Base-by-base conservation (phyloP, 176 grass and related monocot species). In the Aegilops sharonensis region DNA sequence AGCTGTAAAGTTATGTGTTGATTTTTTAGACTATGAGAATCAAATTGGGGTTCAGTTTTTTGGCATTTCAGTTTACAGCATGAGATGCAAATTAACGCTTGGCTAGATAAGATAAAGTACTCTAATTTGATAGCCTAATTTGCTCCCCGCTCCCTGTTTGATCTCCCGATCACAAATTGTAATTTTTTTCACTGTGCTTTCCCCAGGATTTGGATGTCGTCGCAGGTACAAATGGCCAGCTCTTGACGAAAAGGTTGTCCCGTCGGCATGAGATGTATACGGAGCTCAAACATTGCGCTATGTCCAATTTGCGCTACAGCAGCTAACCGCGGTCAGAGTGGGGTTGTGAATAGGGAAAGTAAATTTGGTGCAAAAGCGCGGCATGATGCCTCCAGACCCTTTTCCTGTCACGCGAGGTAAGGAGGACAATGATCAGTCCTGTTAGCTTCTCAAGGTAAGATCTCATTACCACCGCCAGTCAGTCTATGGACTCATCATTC, bases 381-480 rank as follows among this genome's bases (percentile, higher is more conserved):
- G 30, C 50, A 81, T 88, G 89, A 91, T 91, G 61, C 17, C 29
- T 39, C 60, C 12, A 17, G 31, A 59, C 12, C 36, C 75, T 81
- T 87, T 87, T 84, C 36, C 30, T 68, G 76, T 85, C 89, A 91
- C 89, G 85, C 89, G 18, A 72, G 77, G 35, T 37, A 42, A 36
- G 47, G 69, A 40, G 5, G 61, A 77, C 35, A 62, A 91, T 88
- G 37, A 91, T 88, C 60, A 74, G 25, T 80, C 13, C 34, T 64
- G 47, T 82, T 14, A 54, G 61, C 12, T 74, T 64, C 24, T 5
- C 8, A 35, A 31, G 65, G 64, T 83, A 43, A 81, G 69, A 77
- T 89, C 9, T 89, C 13, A 35, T 52, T 60, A 43, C 75, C 18
- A 59, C 15, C 10, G 11, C 30, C 11, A 17, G 42, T 50, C 48